Evolutionary conservation across 2,329 filamentous ascomycete genomes (phyloP).

Genomic region (Cladorrhinum sp.): DNA sequence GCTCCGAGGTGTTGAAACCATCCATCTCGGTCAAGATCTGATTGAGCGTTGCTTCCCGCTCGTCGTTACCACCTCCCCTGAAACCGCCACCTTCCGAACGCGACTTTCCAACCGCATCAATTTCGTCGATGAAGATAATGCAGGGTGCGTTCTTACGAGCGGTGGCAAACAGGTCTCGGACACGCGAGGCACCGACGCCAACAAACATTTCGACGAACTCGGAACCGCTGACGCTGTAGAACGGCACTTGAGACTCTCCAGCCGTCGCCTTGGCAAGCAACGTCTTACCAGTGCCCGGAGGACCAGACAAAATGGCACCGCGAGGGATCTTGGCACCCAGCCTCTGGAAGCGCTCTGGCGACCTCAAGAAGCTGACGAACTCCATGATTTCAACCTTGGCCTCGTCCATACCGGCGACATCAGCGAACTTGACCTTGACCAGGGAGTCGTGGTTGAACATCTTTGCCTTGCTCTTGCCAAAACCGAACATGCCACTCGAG

Average conservation of each 20-base stretch:
- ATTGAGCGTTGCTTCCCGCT: conserved; percentile 94
- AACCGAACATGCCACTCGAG: conserved; percentile 82
- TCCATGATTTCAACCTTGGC: conserved; percentile 99
- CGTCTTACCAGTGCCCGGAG: conserved; percentile 97
- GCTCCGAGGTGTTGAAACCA: conserved; percentile 94
- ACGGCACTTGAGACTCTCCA: conserved; percentile 93
- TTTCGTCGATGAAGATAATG: conserved; percentile 99
- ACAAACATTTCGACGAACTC: conserved; percentile 99
- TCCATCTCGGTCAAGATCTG: conserved; percentile 99
- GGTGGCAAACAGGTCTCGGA: conserved; percentile 90
- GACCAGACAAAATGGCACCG: conserved; percentile 94
- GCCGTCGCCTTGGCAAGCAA: conserved; percentile 95
- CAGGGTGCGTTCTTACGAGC: conserved; percentile 95
- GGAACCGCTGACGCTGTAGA: conserved; percentile 97
- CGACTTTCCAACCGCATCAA: conserved; percentile 93
- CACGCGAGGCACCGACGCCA: conserved; percentile 92
- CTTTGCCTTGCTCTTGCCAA: conserved; percentile 93
- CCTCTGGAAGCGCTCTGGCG: conserved; percentile 87
- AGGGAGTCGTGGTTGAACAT: conserved; percentile 97
- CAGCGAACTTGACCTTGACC: conserved; percentile 93
- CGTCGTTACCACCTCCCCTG: conserved; percentile 92
- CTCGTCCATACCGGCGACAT: conserved; percentile 97
- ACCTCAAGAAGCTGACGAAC: conserved; percentile 95
- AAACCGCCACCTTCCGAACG: conserved; percentile 74
- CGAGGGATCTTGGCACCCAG: conserved; percentile 97